phyloP scores from a whole-genome alignment of 805 yeast genomes.

The Zygotorulaspora florentina region DNA sequence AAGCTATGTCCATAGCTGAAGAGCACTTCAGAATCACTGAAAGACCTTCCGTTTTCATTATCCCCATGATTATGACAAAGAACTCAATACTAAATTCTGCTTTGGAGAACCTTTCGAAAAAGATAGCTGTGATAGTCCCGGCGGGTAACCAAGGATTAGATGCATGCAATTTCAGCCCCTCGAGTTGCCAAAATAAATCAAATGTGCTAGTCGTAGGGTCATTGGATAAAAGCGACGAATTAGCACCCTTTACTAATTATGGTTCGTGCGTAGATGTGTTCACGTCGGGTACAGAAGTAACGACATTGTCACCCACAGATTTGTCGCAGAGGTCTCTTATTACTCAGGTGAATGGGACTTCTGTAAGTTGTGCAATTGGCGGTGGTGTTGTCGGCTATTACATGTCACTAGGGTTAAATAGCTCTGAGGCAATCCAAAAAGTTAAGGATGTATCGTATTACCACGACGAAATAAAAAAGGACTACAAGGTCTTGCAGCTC shows the following conservation, averaged over 20 bases:
- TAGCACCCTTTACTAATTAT: conserved; percentile 37
- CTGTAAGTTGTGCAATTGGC: conserved; percentile 44
- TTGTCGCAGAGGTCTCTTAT: conserved; percentile 27
- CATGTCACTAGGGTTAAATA: conserved; percentile 40
- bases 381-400: conserved; percentile 45
- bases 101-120: conserved; percentile 39
- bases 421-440: conserved; percentile 34
- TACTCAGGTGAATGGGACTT: conserved; percentile 44
- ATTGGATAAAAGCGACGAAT: conserved; percentile 3
- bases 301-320: conserved; percentile 36
- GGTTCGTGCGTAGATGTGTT: conserved; percentile 52
- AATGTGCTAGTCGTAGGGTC: conserved; percentile 14
- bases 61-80: conserved; percentile 36
- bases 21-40: conserved; percentile 29
- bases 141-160: conserved; percentile 47
- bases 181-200: conserved; percentile 33
- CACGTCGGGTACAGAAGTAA: conserved; percentile 46
- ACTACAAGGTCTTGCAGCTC: conserved; percentile 8
- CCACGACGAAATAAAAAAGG: not conserved
- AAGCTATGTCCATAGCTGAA: conserved; percentile 32
- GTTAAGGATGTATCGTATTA: conserved; percentile 10
- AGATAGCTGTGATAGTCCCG: conserved; percentile 45
- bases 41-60: conserved; percentile 38
- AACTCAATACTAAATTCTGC: conserved; percentile 43
- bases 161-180: conserved; percentile 47